phyloP scores from a whole-genome alignment of 177 flowering plant species.

The Vitis hybrid region DNA sequence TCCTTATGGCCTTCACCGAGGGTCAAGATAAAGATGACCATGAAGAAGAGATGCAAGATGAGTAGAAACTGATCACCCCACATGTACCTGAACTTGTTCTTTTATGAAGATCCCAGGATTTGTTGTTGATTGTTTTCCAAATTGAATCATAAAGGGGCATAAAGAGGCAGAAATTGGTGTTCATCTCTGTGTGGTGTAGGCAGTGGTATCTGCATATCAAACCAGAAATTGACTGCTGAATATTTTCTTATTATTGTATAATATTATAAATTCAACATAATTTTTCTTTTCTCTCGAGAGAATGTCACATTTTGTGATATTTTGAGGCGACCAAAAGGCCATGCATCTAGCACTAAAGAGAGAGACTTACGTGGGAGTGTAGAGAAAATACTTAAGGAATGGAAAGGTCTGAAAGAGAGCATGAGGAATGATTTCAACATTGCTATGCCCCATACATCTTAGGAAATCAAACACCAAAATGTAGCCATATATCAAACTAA shows the following conservation, averaged over 20 bases:
- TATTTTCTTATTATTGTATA: no score
- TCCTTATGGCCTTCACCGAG: no score
- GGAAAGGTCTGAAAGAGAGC: constrained; percentile 52
- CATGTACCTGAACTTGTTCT: constrained; percentile 42
- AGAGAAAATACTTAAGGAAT: constrained; percentile 58
- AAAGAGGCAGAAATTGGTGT: constrained; percentile 80
- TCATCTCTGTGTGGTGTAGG: constrained; percentile 75
- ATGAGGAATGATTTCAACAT: constrained; percentile 67
- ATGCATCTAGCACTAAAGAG: not conserved
- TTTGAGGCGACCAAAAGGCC: no score
- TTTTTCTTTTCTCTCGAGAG: no score
- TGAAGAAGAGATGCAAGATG: not conserved
- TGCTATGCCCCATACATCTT: constrained; percentile 74
- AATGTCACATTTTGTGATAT: no score
- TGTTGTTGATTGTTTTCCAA: constrained; percentile 61
- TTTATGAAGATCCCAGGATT: constrained; percentile 74
- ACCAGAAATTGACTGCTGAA: no score
- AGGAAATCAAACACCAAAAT: constrained; percentile 66
- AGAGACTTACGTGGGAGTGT: constrained; percentile 74
- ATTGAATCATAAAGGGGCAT: constrained; percentile 83
- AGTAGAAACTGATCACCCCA: not conserved
- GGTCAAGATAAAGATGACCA: no score
- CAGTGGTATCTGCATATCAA: constrained; percentile 63
- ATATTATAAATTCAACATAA: no score
- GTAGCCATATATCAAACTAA: constrained; percentile 45